A percentile compares a stretch with the other conserved stretches of the same genome.
Evolutionary conservation across 768 basidiomycete species (phyloP).

Genomic region (Kwoniella bestiolae): DNA sequence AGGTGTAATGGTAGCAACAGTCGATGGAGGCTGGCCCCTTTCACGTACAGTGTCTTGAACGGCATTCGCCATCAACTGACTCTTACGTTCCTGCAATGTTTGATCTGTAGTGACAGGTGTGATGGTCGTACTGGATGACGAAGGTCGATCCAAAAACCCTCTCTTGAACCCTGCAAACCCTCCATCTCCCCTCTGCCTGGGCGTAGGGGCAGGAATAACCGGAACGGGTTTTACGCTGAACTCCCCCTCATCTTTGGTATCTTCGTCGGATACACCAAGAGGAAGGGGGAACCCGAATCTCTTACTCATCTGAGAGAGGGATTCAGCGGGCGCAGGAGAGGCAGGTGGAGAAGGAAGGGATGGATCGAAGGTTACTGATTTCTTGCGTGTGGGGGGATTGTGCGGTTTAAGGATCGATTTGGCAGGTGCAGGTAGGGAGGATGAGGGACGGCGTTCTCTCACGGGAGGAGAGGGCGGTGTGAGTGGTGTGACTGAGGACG

Average conservation of each 20-base stretch:
- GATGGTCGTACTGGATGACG: background rate
- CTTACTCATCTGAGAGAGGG: background rate
- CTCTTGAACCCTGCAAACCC: slow-evolving; percentile 47
- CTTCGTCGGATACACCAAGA: background rate
- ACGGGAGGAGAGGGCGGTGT: background rate
- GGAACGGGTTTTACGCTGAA: slow-evolving; percentile 32
- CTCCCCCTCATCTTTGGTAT: slow-evolving; percentile 8
- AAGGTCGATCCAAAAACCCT: slow-evolving; percentile 33
- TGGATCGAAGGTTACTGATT: slow-evolving; percentile 49
- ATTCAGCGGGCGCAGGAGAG: slow-evolving; percentile 25
- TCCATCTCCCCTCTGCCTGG: slow-evolving; percentile 19
- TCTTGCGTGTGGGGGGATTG: slow-evolving; percentile 33
- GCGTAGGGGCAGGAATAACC: slow-evolving; percentile 34
- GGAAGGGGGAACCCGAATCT: slow-evolving; percentile 37
- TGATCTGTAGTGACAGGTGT: too few relatives aligned
- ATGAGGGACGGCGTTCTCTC: slow-evolving; percentile 13
- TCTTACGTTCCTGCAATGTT: too few relatives aligned
- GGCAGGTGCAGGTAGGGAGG: background rate
- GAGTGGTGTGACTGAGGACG: background rate
- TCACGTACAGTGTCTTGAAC: too few relatives aligned
- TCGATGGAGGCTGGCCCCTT: too few relatives aligned
- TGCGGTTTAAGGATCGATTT: slow-evolving; percentile 44
- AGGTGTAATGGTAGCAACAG: too few relatives aligned
- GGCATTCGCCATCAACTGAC: too few relatives aligned
- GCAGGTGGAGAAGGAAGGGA: slow-evolving; percentile 39